Evolutionary conservation across 2,329 filamentous ascomycete species (phyloP).

Genomic region (Aspergillus calidoustus): DNA sequence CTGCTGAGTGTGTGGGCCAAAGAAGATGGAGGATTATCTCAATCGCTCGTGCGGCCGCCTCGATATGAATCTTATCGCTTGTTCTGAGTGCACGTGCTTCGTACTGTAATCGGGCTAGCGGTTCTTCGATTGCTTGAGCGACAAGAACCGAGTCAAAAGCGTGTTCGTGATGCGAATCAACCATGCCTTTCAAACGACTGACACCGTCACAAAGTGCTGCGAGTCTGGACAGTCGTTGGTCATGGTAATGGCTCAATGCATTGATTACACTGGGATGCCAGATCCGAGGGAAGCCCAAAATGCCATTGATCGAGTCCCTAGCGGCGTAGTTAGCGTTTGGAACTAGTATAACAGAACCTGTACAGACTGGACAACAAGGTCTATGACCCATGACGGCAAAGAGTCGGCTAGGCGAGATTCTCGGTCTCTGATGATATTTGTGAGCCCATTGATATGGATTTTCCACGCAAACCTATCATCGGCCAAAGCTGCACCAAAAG

Average conservation of each 20-base stretch:
- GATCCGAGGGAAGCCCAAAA: slow-evolving; percentile 9
- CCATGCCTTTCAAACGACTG: not conserved
- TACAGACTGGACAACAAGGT: slow-evolving; percentile 12
- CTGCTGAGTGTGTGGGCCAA: slow-evolving; percentile 1
- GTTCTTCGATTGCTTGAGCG: slow-evolving; percentile 12
- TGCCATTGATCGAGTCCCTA: slow-evolving; percentile 15
- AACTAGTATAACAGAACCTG: not conserved
- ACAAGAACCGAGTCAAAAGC: not conserved
- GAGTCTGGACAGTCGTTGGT: not conserved
- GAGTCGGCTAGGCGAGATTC: not conserved
- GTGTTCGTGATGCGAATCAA: not conserved
- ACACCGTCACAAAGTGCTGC: not conserved
- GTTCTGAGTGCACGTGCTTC: slow-evolving; percentile 6
- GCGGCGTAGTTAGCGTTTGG: not conserved
- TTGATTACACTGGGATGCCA: slow-evolving; percentile 8
- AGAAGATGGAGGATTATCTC: slow-evolving; percentile 10
- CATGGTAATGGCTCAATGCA: not conserved
- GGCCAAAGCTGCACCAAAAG: slow-evolving; percentile 5
- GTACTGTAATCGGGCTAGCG: slow-evolving; percentile 6
- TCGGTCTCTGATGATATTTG: slow-evolving; percentile 2
- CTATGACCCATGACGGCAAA: slow-evolving; percentile 8
- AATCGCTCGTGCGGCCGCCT: slow-evolving; percentile 8
- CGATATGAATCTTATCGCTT: not conserved
- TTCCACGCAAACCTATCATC: slow-evolving; percentile 7
- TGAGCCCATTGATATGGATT: slow-evolving; percentile 10